Conservation (phyloP, 768 basidiomycete species). For the Pleurotus tuber-regium region DNA sequence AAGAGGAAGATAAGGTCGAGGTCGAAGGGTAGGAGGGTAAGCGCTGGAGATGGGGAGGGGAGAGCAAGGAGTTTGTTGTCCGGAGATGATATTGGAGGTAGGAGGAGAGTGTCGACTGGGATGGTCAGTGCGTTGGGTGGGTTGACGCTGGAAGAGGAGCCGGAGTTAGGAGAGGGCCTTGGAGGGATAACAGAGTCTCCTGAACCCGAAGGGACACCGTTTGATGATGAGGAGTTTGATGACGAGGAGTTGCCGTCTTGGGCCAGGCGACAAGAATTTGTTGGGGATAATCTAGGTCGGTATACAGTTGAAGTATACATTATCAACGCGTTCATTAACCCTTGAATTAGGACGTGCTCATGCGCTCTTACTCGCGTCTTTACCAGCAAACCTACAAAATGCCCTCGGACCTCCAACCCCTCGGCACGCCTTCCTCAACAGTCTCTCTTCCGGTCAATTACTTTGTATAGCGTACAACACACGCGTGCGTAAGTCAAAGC, state of each 20-base stretch:
- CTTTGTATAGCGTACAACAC: conserved; percentile 81
- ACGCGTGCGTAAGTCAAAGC: conserved; percentile 73
- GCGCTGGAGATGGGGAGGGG: conserved; percentile 38
- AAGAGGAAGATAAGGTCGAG: conserved; percentile 23
- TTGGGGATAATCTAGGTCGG: conserved; percentile 58
- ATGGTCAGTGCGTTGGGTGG: conserved; percentile 52
- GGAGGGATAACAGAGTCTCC: conserved; percentile 6
- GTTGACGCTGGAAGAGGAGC: conserved; percentile 38
- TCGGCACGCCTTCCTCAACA: conserved; percentile 39
- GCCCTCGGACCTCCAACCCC: not conserved
- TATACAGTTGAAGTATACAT: too few species aligned
- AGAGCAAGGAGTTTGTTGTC: conserved; percentile 17
- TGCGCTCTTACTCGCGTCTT: conserved; percentile 54
- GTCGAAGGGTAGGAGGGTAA: conserved; percentile 47
- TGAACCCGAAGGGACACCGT: conserved; percentile 3
- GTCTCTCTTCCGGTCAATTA: conserved; percentile 73
- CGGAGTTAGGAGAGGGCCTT: not conserved
- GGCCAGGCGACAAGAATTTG: conserved; percentile 63
- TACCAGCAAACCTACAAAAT: conserved; percentile 41
- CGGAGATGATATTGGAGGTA: conserved; percentile 23
- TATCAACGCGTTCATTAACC: not conserved
- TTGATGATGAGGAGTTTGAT: conserved; percentile 1
- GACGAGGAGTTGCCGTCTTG: conserved; percentile 48
- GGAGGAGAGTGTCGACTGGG: conserved; percentile 59
- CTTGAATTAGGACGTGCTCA: conserved; percentile 55